These are phyloP conservation scores for Metarhizium sp. DNA, from an alignment of 2,329 filamentous ascomycete species.

Conservation along the genomic window DNA sequence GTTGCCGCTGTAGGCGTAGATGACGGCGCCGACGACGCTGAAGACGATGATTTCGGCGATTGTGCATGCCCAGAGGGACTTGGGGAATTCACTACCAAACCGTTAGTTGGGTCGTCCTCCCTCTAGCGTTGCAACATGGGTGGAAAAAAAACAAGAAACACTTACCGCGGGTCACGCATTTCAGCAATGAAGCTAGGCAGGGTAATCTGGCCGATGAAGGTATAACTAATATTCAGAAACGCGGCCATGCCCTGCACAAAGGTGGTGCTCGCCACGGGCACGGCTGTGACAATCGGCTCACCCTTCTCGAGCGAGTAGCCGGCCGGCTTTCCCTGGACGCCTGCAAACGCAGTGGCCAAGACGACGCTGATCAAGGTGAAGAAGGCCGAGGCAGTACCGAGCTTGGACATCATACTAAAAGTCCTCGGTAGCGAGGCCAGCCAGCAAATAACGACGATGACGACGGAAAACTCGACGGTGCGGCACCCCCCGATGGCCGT, in stretches of 20 bases:
- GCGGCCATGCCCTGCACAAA: conserved; percentile 79
- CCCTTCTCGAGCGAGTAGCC: conserved; percentile 51
- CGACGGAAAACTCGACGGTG: conserved; percentile 70
- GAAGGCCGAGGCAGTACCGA: conserved; percentile 69
- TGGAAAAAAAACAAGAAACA: not conserved
- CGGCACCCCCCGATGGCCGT: conserved; percentile 55
- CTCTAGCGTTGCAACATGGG: not conserved
- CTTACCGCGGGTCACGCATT: conserved; percentile 59
- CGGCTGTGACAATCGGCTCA: conserved; percentile 55
- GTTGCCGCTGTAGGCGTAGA: conserved; percentile 82
- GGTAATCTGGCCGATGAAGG: conserved; percentile 92
- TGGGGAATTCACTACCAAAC: conserved; percentile 71
- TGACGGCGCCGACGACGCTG: conserved; percentile 67
- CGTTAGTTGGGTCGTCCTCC: conserved; percentile 1
- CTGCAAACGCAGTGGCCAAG: conserved; percentile 74
- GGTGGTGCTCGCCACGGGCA: conserved; percentile 61
- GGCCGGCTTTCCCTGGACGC: conserved; percentile 63
- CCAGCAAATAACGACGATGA: conserved; percentile 68
- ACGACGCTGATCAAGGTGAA: conserved; percentile 89
- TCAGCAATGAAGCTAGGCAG: conserved; percentile 92
- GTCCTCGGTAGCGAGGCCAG: conserved; percentile 76
- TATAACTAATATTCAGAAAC: conserved; percentile 93
- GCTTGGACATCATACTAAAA: conserved; percentile 68
- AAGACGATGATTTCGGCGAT: conserved; percentile 83
- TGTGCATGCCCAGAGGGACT: conserved; percentile 84